A percentile compares a stretch with the other conserved stretches of the same genome.
These are phyloP conservation scores for Blepharisma stoltei DNA, from an alignment of 73 alveolate genomes.

Conservation along the genomic window DNA sequence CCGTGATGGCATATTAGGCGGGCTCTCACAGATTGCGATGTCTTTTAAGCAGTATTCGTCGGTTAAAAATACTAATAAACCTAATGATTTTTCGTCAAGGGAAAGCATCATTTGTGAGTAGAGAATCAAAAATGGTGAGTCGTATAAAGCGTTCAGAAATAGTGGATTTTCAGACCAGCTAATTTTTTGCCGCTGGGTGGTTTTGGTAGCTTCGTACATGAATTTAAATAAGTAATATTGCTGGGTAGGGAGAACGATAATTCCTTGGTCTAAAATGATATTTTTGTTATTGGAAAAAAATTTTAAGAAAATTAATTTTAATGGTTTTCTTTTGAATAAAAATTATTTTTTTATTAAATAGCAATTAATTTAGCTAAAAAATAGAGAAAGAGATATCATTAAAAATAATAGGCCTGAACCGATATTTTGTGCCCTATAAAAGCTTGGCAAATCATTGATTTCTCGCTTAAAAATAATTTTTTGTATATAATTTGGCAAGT, in stretches of 20 bases:
- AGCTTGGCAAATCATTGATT: background rate
- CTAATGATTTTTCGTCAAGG: background rate
- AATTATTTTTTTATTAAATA: too few species aligned
- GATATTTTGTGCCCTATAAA: background rate
- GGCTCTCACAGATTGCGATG: too few species aligned
- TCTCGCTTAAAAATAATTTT: background rate
- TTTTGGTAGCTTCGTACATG: slow-evolving; percentile 4
- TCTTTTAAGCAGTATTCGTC: background rate
- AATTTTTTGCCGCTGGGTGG: background rate
- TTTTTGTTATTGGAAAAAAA: too few species aligned
- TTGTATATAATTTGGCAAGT: background rate
- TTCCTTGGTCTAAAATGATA: background rate
- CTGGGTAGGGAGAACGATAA: slow-evolving; percentile 14
- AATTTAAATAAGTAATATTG: background rate
- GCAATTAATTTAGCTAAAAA: too few species aligned
- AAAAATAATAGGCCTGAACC: background rate
- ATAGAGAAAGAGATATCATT: too few species aligned
- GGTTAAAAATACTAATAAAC: background rate
- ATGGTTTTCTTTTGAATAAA: too few species aligned
- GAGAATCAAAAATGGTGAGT: background rate
- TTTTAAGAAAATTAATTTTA: too few species aligned
- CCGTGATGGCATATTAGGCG: slow-evolving; percentile 2
- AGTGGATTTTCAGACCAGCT: background rate
- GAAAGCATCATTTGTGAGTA: background rate
- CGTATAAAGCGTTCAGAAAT: background rate